These are phyloP conservation scores for Cetraspora pellucida DNA, from an alignment of 192 early-diverging fungal genomes.

Conservation along the genomic window DNA sequence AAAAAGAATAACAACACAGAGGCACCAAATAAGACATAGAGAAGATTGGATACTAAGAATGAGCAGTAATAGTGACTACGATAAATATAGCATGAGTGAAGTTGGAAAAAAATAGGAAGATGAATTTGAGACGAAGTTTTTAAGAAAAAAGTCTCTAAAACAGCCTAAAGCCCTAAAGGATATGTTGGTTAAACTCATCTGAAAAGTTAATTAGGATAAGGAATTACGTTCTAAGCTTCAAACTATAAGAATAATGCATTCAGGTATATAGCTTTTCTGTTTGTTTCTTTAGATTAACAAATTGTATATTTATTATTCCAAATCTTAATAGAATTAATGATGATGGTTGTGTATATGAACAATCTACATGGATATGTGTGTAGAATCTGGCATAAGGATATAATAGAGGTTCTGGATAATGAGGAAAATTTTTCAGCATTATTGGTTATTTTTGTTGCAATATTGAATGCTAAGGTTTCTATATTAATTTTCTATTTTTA, in stretches of 20 bases:
- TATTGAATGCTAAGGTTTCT: constrained; percentile 22
- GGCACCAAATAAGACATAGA: neutral
- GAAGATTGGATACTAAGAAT: constrained; percentile 26
- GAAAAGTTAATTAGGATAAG: constrained; percentile 25
- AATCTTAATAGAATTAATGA: constrained; percentile 27
- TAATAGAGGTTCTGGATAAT: constrained; percentile 18
- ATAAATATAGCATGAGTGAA: constrained; percentile 25
- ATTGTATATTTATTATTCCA: neutral
- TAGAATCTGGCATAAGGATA: neutral
- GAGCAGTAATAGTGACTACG: constrained; percentile 14
- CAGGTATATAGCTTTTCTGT: constrained; percentile 17
- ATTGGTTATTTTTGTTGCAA: constrained; percentile 18
- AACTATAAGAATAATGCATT: constrained; percentile 19
- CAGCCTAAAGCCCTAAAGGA: constrained; percentile 22
- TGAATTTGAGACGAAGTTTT: constrained; percentile 28
- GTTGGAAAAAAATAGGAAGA: constrained; percentile 6
- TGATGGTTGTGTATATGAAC: constrained; percentile 21
- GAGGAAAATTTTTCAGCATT: constrained; percentile 14
- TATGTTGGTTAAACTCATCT: constrained; percentile 34
- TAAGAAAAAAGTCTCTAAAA: constrained; percentile 18
- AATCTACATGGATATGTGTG: constrained; percentile 26
- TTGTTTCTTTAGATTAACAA: constrained; percentile 20
- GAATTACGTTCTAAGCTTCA: constrained; percentile 5
- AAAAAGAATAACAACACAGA: neutral
- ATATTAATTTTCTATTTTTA: constrained; percentile 6